Percentiles rank a stretch among this genome's conserved stretches.
These are phyloP conservation scores for Aspergillus ellipticus DNA, from an alignment of 495 filamentous ascomycete species.

Conservation along the genomic window DNA sequence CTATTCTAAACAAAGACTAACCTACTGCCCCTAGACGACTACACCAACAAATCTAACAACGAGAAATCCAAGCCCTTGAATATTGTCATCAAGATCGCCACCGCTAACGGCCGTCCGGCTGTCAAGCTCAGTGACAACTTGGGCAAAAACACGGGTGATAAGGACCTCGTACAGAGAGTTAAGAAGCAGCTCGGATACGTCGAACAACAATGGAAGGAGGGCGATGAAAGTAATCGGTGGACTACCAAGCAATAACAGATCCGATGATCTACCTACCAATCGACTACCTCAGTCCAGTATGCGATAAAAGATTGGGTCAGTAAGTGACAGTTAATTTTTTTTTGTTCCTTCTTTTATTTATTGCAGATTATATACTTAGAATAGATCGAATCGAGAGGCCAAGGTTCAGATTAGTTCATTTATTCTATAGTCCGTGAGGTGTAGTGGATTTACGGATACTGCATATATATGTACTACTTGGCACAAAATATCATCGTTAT, in stretches of 20 bases:
- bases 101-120: conserved; percentile 74
- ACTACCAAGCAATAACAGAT: conserved; percentile 29
- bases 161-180: conserved; percentile 70
- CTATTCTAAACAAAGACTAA: background rate
- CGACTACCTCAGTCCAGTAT: no score
- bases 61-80: conserved; percentile 92
- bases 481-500: background rate
- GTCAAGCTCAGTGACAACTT: conserved; percentile 97
- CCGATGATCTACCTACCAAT: background rate
- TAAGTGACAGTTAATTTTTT: no score
- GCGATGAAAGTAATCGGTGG: conserved; percentile 84
- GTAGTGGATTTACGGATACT: no score
- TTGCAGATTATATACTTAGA: no score
- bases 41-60: conserved; percentile 57
- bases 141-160: conserved; percentile 93
- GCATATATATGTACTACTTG: no score
- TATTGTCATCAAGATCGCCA: conserved; percentile 94
- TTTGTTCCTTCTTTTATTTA: no score
- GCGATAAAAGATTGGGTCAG: background rate
- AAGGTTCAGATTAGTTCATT: no score
- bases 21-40: conserved; percentile 63
- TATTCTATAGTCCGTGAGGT: no score
- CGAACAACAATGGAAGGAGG: conserved; percentile 77
- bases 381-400: no score
- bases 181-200: conserved; percentile 82